A percentile compares a stretch with the other conserved stretches of the same genome.
These are phyloP conservation scores for Trifolium subterraneum DNA, from an alignment of 306 rosid genomes.

Conservation along the genomic window DNA sequence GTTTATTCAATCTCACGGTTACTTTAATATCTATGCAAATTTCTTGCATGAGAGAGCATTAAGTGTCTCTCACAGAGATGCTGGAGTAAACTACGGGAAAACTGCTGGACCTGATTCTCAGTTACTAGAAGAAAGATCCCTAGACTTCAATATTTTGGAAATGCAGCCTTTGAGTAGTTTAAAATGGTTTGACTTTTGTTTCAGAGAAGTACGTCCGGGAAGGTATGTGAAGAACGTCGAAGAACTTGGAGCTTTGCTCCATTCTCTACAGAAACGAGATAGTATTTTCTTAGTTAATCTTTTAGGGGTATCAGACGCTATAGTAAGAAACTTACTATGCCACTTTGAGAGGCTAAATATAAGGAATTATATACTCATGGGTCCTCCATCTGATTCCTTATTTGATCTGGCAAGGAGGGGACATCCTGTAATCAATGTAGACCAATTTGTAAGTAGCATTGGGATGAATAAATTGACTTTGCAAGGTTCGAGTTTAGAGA, in stretches of 20 bases:
- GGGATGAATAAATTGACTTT: constrained; percentile 52
- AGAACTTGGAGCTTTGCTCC: constrained; percentile 72
- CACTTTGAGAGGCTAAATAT: constrained; percentile 82
- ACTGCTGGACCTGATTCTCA: constrained; percentile 96
- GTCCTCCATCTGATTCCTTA: constrained; percentile 63
- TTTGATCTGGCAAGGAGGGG: constrained; percentile 88
- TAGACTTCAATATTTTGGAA: constrained; percentile 67
- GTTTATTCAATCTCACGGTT: constrained; percentile 82
- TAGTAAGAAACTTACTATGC: constrained; percentile 72
- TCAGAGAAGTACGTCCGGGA: constrained; percentile 74
- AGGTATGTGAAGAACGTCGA: constrained; percentile 56
- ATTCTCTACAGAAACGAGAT: constrained; percentile 51
- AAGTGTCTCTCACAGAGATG: constrained; percentile 93
- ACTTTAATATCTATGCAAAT: constrained; percentile 80
- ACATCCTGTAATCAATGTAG: constrained; percentile 64
- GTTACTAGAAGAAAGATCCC: constrained; percentile 66
- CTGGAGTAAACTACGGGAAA: constrained; percentile 94
- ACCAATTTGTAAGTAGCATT: constrained; percentile 58
- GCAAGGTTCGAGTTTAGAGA: constrained; percentile 48
- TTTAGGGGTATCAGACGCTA: constrained; percentile 56
- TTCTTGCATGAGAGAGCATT: constrained; percentile 81
- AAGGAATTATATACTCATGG: constrained; percentile 67
- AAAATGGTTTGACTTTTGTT: constrained; percentile 95
- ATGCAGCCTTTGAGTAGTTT: constrained; percentile 70
- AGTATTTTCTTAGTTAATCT: constrained; percentile 63